A percentile compares a stretch with the other conserved stretches of the same genome.
These are phyloP conservation scores for Chamaenerion angustifolium DNA, from an alignment of 345 rosid species.

Conservation along the genomic window DNA sequence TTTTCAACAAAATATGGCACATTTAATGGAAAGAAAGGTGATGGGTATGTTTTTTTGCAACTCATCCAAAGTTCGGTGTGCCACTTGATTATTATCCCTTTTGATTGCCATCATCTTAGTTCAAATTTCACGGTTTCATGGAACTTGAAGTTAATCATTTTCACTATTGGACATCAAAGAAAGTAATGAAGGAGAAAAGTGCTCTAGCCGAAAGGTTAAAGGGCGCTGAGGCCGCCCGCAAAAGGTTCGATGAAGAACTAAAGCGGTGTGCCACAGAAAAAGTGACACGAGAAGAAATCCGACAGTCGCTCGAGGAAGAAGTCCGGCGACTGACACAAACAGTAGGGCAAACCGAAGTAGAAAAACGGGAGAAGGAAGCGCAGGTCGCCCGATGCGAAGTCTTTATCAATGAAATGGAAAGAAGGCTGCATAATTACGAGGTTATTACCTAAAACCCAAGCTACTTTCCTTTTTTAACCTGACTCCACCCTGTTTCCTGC, in stretches of 20 bases:
- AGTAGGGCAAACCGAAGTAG: conserved; percentile 85
- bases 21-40: too few relatives aligned
- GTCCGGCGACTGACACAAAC: conserved; percentile 69
- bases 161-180: conserved; percentile 30
- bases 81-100: too few relatives aligned
- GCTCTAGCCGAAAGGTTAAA: conserved; percentile 83
- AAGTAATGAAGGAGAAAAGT: conserved; percentile 84
- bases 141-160: too few relatives aligned
- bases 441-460: conserved; percentile 19
- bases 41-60: too few relatives aligned
- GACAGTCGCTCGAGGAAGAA: conserved; percentile 84
- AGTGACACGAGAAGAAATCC: conserved; percentile 65
- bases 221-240: conserved; percentile 76
- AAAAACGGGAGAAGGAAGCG: conserved; percentile 88
- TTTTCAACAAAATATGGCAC: too few relatives aligned
- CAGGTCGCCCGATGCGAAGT: conserved; percentile 88
- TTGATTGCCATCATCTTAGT: too few relatives aligned
- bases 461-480: too few relatives aligned
- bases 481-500: too few relatives aligned
- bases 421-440: conserved; percentile 83
- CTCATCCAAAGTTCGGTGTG: too few relatives aligned
- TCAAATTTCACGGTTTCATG: too few relatives aligned
- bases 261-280: conserved; percentile 80
- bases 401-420: conserved; percentile 85
- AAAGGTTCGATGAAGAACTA: conserved; percentile 85